These are phyloP conservation scores for Globisporangium solare DNA, from an alignment of 352 stramenopile species.

Conservation along the genomic window DNA sequence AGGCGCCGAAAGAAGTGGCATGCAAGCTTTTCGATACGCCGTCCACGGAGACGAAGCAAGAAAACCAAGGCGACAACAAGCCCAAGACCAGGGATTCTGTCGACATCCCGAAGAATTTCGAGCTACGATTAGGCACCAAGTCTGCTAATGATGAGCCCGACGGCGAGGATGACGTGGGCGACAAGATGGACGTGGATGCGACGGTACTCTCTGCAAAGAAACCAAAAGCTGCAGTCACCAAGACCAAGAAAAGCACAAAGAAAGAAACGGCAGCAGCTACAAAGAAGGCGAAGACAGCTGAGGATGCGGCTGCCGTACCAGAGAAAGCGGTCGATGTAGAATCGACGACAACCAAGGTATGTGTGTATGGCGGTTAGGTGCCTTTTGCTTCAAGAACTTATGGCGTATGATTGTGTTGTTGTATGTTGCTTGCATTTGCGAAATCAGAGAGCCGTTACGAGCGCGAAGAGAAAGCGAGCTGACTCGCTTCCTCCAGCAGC, in stretches of 20 bases:
- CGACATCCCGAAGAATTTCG: slow-evolving; percentile 26
- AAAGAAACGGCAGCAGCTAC: slow-evolving; percentile 19
- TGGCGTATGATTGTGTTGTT: not conserved
- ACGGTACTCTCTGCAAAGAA: slow-evolving; percentile 6
- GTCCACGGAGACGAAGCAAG: slow-evolving; percentile 21
- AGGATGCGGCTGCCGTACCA: slow-evolving; percentile 2
- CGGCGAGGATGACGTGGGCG: slow-evolving; percentile 22
- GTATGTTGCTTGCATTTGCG: too few relatives aligned
- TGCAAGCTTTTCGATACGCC: slow-evolving; percentile 61
- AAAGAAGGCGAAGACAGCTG: slow-evolving; percentile 13
- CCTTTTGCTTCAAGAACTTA: not conserved
- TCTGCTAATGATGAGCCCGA: slow-evolving; percentile 15
- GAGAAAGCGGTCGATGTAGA: slow-evolving; percentile 7
- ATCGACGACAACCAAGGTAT: slow-evolving; percentile 5
- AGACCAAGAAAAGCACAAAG: slow-evolving; percentile 11
- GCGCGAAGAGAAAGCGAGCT: slow-evolving; percentile 13
- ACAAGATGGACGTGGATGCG: slow-evolving; percentile 2
- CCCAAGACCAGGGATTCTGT: slow-evolving; percentile 1
- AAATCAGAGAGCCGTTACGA: slow-evolving; percentile 1
- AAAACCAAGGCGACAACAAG: slow-evolving; percentile 1
- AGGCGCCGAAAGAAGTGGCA: slow-evolving; percentile 29
- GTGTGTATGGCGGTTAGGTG: not conserved
- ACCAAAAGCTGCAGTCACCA: slow-evolving; percentile 1
- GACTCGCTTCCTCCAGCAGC: slow-evolving; percentile 3
- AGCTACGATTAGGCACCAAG: slow-evolving; percentile 31